Conservation (phyloP, 2,329 filamentous ascomycete genomes). For the Hirsutella rhossiliensis region DNA sequence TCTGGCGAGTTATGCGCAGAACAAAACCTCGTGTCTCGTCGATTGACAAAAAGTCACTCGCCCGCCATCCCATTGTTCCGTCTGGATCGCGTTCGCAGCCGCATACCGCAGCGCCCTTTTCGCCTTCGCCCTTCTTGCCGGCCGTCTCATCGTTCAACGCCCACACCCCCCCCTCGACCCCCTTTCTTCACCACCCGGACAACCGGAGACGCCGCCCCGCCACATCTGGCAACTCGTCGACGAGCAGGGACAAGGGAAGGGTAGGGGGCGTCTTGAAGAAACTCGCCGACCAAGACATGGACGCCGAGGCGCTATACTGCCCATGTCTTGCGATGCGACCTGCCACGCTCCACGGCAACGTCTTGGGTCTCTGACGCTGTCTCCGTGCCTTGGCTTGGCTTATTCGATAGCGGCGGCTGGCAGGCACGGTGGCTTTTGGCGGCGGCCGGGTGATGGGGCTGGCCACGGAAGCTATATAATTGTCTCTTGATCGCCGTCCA, state of each 20-base stretch:
- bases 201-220: too few relatives aligned
- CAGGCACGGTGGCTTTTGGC: background rate
- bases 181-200: too few relatives aligned
- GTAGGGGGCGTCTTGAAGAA: background rate
- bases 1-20: too few relatives aligned
- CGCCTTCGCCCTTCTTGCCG: background rate
- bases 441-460: background rate
- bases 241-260: background rate
- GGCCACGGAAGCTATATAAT: too few relatives aligned
- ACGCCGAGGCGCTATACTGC: background rate
- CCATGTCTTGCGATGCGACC: background rate
- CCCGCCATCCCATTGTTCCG: too few relatives aligned
- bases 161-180: too few relatives aligned
- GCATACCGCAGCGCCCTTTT: background rate
- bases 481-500: background rate
- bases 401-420: background rate
- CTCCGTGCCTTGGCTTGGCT: slow-evolving; percentile 1
- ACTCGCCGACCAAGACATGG: background rate
- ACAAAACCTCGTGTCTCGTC: too few relatives aligned
- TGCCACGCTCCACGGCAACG: background rate
- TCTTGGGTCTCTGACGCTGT: background rate
- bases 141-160: background rate
- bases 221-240: too few relatives aligned
- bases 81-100: background rate
- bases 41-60: too few relatives aligned